Base-by-base conservation (phyloP, 768 basidiomycete species). In the Coprinopsis marcescibilis region DNA sequence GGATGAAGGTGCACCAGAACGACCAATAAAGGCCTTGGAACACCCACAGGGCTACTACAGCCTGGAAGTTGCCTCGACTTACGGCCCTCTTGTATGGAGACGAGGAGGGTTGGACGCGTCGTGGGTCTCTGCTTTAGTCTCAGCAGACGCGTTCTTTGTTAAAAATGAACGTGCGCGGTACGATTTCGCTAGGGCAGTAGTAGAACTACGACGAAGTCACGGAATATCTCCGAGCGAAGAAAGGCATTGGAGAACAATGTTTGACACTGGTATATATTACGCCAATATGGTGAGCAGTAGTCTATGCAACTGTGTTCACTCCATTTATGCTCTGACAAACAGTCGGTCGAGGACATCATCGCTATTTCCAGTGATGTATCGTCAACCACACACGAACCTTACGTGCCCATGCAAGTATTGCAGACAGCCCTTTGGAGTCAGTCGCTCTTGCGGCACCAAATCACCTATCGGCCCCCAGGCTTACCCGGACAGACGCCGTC, bases 361-460 rank as follows among this genome's bases (percentile, higher is more conserved):
- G 58, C 65, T 15, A 81, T 94, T 34, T 84, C 88, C 11, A 71
- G 72, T 45, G 89, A 95, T 56, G 67, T 80, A 27, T 93, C 88
- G 19, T 82, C 85, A 0, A 72, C 73, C 0, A 91, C 86, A 0
- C 72, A 76, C 3, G 72, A 70, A 13, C 76, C 81, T 0, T 94
- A 80, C 59, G 87, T 87, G 3, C 76, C 88, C 0, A 65, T 84
- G 26, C 57, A 71, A 2, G 68, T 81, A 5, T 62, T 95, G 5
- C 87, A 94, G 58, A 72, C 79, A 0, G 84, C 91, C 1, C 81
- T 84, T 52, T 97, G 92, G 92, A 71, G 68, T 21, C 81, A 85
- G 49, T 81, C 85, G 2, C 50, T 82, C n/a, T 66, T 90, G 6
- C 76, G 79, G 2, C 75, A 78, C 52, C 73, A 69, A 24, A 76